Evolutionary conservation across 768 basidiomycete species (phyloP).

Genomic region (Hygrophoropsis aurantiaca): DNA sequence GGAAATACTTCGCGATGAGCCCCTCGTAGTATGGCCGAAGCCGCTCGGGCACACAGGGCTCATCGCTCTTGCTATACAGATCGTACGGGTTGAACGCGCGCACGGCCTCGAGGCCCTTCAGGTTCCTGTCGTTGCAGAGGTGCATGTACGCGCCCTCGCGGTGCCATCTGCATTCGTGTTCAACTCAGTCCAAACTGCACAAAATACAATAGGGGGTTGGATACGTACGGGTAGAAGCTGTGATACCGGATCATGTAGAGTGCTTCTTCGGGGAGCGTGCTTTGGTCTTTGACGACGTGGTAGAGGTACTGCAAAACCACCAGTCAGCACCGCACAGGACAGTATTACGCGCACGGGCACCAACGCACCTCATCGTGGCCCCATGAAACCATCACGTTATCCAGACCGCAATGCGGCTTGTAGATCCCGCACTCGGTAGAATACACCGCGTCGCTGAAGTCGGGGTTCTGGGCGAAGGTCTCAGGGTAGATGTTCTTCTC

Average conservation of each 20-base stretch:
- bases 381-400: slow-evolving; percentile 88
- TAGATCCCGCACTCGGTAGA: slow-evolving; percentile 77
- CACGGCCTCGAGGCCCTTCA: slow-evolving; percentile 66
- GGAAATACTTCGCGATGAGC: slow-evolving; percentile 86
- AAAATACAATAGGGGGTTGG: neutral
- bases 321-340: slow-evolving; percentile 7
- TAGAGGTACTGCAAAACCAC: slow-evolving; percentile 65
- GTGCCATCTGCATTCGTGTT: slow-evolving; percentile 60
- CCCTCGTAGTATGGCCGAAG: slow-evolving; percentile 82
- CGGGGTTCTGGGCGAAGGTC: slow-evolving; percentile 75
- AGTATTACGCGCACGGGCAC: slow-evolving; percentile 1
- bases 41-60: slow-evolving; percentile 55
- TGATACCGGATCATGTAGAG: slow-evolving; percentile 94
- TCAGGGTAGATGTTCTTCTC: slow-evolving; percentile 82
- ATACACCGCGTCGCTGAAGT: slow-evolving; percentile 61
- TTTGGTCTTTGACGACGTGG: slow-evolving; percentile 80
- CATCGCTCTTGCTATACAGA: slow-evolving; percentile 87
- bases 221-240: slow-evolving; percentile 81
- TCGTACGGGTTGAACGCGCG: slow-evolving; percentile 93
- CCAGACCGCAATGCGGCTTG: slow-evolving; percentile 74
- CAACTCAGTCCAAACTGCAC: slow-evolving; percentile 1
- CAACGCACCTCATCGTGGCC: slow-evolving; percentile 84
- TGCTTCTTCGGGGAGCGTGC: slow-evolving; percentile 74
- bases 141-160: slow-evolving; percentile 83
- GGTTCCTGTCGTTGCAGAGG: slow-evolving; percentile 73